phyloP scores from a whole-genome alignment of 495 filamentous ascomycete species.

The Penicillium maclennaniae region DNA sequence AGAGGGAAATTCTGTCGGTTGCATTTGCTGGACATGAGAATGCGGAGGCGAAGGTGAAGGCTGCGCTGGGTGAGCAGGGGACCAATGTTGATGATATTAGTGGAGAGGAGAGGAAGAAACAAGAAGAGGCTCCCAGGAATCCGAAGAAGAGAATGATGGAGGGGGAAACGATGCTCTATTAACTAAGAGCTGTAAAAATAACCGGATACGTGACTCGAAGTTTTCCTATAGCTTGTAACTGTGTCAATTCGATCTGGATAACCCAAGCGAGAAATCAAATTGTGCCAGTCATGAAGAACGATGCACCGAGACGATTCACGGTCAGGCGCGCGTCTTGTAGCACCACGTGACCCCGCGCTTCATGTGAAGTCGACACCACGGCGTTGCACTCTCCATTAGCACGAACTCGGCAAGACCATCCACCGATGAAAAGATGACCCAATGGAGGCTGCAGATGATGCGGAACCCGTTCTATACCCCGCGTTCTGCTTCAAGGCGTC shows the following conservation, averaged over 20 bases:
- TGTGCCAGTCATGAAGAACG: background rate
- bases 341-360: conserved; percentile 11
- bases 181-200: background rate
- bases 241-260: background rate
- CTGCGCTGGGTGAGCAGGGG: conserved; percentile 27
- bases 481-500: conserved; percentile 81
- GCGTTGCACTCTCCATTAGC: background rate
- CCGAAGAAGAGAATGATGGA: conserved; percentile 51
- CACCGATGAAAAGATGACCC: conserved; percentile 30
- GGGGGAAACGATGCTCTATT: conserved; percentile 23
- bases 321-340: conserved; percentile 1
- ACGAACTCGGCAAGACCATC: background rate
- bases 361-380: background rate
- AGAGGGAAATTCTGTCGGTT: conserved; percentile 73
- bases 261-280: background rate
- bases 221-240: background rate
- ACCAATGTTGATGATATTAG: conserved; percentile 36
- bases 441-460: conserved; percentile 30
- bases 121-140: conserved; percentile 37
- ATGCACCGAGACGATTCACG: background rate
- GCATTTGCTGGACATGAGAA: conserved; percentile 76
- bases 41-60: conserved; percentile 30
- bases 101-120: conserved; percentile 31
- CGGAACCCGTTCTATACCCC: conserved; percentile 60
- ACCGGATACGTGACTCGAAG: background rate